phyloP scores from a whole-genome alignment of 2,329 filamentous ascomycete genomes.

The Nemania sp. region DNA sequence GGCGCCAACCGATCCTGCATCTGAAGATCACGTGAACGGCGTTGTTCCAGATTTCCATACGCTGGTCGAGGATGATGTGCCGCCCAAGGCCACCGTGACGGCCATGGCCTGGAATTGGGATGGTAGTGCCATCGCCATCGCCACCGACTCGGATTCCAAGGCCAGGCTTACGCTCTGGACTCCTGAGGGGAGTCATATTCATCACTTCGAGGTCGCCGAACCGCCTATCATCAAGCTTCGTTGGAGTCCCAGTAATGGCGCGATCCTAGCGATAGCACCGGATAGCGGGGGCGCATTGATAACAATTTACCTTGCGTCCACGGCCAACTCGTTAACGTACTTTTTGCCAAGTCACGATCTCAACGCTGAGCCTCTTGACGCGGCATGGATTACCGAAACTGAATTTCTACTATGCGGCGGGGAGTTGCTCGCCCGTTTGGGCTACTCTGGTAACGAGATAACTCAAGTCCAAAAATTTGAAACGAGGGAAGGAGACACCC shows the following conservation, averaged over 20 bases:
- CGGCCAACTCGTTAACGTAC: slow-evolving; percentile 51
- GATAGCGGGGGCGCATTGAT: slow-evolving; percentile 57
- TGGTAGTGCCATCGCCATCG: slow-evolving; percentile 59
- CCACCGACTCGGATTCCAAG: slow-evolving; percentile 58
- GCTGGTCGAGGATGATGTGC: slow-evolving; percentile 57
- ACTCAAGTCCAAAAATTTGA: slow-evolving; percentile 53
- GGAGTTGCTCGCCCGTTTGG: slow-evolving; percentile 54
- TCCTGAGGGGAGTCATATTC: slow-evolving; percentile 54
- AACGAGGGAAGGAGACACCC: slow-evolving; percentile 55
- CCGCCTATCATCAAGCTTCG: slow-evolving; percentile 64
- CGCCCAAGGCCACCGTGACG: slow-evolving; percentile 57
- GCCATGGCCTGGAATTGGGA: slow-evolving; percentile 64
- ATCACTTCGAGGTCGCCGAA: slow-evolving; percentile 60
- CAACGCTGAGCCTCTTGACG: slow-evolving; percentile 57
- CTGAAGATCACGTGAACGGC: slow-evolving; percentile 49
- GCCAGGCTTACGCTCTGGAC: slow-evolving; percentile 60
- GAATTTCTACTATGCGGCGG: slow-evolving; percentile 64
- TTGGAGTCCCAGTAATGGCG: slow-evolving; percentile 60
- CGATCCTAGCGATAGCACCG: slow-evolving; percentile 61
- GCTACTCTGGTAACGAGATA: slow-evolving; percentile 52
- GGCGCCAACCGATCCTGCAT: slow-evolving; percentile 51
- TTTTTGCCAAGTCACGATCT: slow-evolving; percentile 55
- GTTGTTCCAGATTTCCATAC: slow-evolving; percentile 47
- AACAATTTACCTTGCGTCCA: slow-evolving; percentile 55
- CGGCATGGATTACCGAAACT: slow-evolving; percentile 60